Base-by-base conservation (phyloP, 768 basidiomycete genomes). In the Tephrocybe rancida region DNA sequence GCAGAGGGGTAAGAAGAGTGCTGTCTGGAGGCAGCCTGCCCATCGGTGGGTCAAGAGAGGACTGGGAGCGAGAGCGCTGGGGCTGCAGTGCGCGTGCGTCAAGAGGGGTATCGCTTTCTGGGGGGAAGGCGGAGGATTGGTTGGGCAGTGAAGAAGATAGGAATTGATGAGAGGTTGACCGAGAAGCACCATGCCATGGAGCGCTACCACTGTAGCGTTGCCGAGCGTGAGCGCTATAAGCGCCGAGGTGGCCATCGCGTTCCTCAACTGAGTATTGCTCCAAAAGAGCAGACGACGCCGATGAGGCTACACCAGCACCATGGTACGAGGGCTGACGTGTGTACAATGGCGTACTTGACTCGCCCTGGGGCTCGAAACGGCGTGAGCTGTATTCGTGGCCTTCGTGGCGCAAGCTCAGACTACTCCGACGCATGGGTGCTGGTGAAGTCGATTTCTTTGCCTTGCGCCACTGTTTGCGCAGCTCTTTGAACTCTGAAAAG, bases 391-490 rank as follows among this genome's bases (percentile, higher is more conserved):
- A 67, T 56, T 71, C 69, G 52, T 69, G 66, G 44, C 61, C 63
- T 47, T 73, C 71, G 53, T 62, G 63, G 54, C 64, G 66, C 45
- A 57, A 43, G 57, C 61, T 67, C 56, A 71, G 61, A 54, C 61
- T 70, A 26, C 63, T 60, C 47, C 72, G 65, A 57, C 73, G 75
- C 53, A 71, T 56, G 14, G 67, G 48, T 8, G 53, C 64, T 54
- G 63, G 54, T 21, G 63, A 61, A 26, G 74, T 66, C 64, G 93
- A 92, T 70, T 95, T 94, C 77, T 95, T 97, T 60, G 86, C 82
- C 75, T 92, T 92, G 37, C 95, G 86, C 95, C 96, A 97, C 62
- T 90, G 88, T 70, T 95, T 98, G 52, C 96, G 87, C 63, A 98
- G 84, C 66, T 98, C 96, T 66, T 96, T 98, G 80, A 98, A 99